Conservation (phyloP, 2,329 filamentous ascomycete genomes). For the Fusarium globosum region DNA sequence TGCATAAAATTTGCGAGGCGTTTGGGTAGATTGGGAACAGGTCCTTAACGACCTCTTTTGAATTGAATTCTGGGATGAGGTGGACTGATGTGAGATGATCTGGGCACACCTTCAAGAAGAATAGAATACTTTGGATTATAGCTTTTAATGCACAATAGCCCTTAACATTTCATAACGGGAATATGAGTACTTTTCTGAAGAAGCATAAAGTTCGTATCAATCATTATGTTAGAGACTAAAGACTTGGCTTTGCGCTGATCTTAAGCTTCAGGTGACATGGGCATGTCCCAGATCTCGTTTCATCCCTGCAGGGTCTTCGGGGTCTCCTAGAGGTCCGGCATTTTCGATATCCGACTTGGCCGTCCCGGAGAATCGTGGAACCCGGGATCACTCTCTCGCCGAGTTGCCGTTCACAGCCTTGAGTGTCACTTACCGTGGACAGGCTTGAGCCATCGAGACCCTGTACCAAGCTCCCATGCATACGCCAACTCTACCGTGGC, state of each 20-base stretch:
- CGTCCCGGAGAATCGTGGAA: background rate
- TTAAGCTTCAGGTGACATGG: background rate
- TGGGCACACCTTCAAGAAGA: constrained; percentile 19
- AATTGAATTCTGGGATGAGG: constrained; percentile 31
- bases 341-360: background rate
- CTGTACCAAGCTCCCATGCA: background rate
- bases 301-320: background rate
- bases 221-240: background rate
- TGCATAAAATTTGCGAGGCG: constrained; percentile 43
- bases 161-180: constrained; percentile 4
- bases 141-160: constrained; percentile 34
- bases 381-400: too few relatives aligned
- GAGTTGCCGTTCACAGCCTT: background rate
- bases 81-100: constrained; percentile 26
- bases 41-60: constrained; percentile 4
- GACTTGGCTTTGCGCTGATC: background rate
- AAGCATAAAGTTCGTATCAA: background rate
- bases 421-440: background rate
- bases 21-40: constrained; percentile 46
- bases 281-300: background rate
- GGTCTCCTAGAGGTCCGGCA: background rate
- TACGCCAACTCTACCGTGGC: background rate
- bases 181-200: background rate
- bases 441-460: background rate
- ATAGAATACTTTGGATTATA: constrained; percentile 34